Base-by-base conservation (phyloP, 352 stramenopile species). In the Globisporangium iwayamae region DNA sequence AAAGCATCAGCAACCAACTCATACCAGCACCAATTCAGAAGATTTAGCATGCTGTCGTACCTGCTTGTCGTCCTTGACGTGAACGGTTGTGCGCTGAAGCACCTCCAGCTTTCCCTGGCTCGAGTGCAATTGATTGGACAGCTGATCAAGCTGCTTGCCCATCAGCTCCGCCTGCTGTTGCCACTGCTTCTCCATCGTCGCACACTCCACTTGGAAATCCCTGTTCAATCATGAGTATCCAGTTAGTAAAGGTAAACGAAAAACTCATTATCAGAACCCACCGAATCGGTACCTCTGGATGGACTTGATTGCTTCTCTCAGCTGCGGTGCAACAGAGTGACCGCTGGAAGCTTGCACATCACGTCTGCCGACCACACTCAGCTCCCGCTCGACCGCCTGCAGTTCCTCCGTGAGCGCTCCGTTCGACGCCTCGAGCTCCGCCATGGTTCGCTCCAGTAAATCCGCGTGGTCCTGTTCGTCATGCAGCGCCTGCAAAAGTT, bases 41-140 rank as follows among this genome's bases (percentile, higher is more conserved):
- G 3, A 34, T 2, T 14, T 28, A 50, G 46, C 46, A 62, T 18
- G 45, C 3, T 13, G 39, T 41, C 38, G 34, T 56, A 81, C 74
- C 64, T 83, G 71, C 20, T 76, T 82, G 18, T 75, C 62, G 56
- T 87, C 77, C 13, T 81, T 81, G 0, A 69, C 69, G 50, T 83
- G 75, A 4, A 82, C 62, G 9, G 69, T 70, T 8, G 75, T 77
- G 16, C 65, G 72, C 65, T 90, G 68, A 14, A 87, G 46, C 2
- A 66, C 68, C 48, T 85, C 72, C 9, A 91, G 55, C 46, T 86
- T 83, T 20, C 61, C 54, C 62, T 91, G 70, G 34, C 80, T 87
- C 3, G 71, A 38, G 16, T 74, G 71, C 16, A 91, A 62, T 36
- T 79, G 70, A 10, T 72, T 72, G 13, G 68, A 72, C 9, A 89